Evolutionary conservation across 1,284 basidiomycete species (phyloP), one percentile per base, ranked within the genome.

Genomic region (Ganoderma lingzhi): DNA sequence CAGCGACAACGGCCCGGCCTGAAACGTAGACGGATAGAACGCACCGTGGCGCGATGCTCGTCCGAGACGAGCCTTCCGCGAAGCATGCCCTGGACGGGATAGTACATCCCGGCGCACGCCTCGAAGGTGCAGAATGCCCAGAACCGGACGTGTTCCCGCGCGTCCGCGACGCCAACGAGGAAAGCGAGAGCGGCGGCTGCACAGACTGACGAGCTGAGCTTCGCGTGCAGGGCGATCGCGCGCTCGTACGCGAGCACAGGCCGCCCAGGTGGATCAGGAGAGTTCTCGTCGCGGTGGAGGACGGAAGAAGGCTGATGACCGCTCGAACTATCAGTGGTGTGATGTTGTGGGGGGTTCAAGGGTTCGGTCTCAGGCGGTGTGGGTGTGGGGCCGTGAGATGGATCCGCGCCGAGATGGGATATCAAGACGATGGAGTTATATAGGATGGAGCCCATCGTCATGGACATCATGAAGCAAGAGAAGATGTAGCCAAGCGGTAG

Each of bases 401-500:
- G 19, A 51, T 73, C n/a, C 72, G 69, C 60, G 74, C 76, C 60
- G 76, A 80, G 42, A 59, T 79, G 76, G 45, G 78, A 76, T 68
- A 84, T 79, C 0, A 87, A 82, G 4, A 83, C 81, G 73, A 90
- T 80, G 69, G 82, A 82, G 32, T 87, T 90, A 80, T 93, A 93
- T 44, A 92, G 74, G 59, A 93, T 80, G 6, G 91, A 92, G 30
- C 92, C 92, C 71, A 93, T 85, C 87, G 93, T 91, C 91, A 93
- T 92, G 70, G 86, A 88, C 63, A 92, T 82, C 92, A 93, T 93
- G 83, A 92, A 92, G 5, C 88, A 84, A 30, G 91, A 91, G 78
- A 93, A 93, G 71, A 93, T 92, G 79, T 90, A 90, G 2, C 92
- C 92, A 3, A 93, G 82, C 0, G 91, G 92, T 14, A 92, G 86